These are phyloP conservation scores for Trichophyton rubrum DNA, from an alignment of 2,329 filamentous ascomycete species.

Conservation along the genomic window DNA sequence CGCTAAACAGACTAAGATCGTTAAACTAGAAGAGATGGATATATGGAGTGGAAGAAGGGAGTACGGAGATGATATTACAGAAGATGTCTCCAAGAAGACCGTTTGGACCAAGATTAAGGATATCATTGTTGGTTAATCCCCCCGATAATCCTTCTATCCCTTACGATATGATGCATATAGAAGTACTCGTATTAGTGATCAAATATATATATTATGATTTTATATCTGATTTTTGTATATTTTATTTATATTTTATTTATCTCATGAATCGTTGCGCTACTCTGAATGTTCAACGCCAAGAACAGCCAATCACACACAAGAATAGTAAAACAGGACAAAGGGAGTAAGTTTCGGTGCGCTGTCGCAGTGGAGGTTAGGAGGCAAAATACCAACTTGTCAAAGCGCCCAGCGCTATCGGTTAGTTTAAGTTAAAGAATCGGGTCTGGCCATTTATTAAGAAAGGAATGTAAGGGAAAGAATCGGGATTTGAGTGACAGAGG, in stretches of 20 bases:
- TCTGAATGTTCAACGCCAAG: not conserved
- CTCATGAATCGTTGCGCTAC: not conserved
- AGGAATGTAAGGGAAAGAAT: too few relatives aligned
- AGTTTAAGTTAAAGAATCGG: not conserved
- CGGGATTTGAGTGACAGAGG: not conserved
- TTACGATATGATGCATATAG: not conserved
- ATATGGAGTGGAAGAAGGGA: conserved; percentile 28
- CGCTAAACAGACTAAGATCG: conserved; percentile 26
- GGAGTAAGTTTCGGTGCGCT: not conserved
- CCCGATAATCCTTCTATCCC: not conserved
- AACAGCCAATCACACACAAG: not conserved
- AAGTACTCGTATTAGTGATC: not conserved
- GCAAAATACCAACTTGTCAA: not conserved
- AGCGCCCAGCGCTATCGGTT: not conserved
- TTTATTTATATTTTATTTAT: not conserved
- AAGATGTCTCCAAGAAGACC: not conserved
- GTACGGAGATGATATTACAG: conserved; percentile 11
- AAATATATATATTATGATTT: not conserved
- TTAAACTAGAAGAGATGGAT: conserved; percentile 28
- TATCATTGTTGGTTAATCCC: not conserved
- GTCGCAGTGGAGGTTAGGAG: not conserved
- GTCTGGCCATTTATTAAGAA: not conserved
- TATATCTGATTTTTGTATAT: not conserved
- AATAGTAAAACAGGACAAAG: not conserved
- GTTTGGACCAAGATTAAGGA: not conserved